phyloP scores from a whole-genome alignment of 1,284 basidiomycete genomes.

The Ganoderma meredithae region DNA sequence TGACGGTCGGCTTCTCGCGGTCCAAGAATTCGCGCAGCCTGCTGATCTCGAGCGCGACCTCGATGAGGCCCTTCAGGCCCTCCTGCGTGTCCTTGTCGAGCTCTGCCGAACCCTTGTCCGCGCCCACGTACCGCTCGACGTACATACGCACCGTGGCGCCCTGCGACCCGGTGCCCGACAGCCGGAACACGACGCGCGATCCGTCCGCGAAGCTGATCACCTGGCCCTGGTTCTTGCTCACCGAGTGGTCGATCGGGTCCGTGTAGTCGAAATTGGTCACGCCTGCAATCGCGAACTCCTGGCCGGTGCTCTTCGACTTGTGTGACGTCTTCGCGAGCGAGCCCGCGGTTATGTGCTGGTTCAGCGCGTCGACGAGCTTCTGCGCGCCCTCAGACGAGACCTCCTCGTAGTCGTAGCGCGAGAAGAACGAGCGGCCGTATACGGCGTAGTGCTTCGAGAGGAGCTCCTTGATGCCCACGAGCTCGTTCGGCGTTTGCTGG shows the following conservation, averaged over 20 bases:
- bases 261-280: slow-evolving; percentile 95
- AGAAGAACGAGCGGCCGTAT: slow-evolving; percentile 99
- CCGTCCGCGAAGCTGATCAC: slow-evolving; percentile 93
- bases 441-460: slow-evolving; percentile 88
- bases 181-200: slow-evolving; percentile 92
- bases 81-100: slow-evolving; percentile 84
- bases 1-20: slow-evolving; percentile 92
- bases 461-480: slow-evolving; percentile 89
- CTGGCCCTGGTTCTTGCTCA: slow-evolving; percentile 96
- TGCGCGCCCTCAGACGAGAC: slow-evolving; percentile 92
- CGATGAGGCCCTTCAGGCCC: slow-evolving; percentile 94
- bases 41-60: slow-evolving; percentile 88
- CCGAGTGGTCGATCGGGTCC: slow-evolving; percentile 94
- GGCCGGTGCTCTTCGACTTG: slow-evolving; percentile 69
- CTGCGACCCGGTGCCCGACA: slow-evolving; percentile 95
- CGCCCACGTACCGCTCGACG: slow-evolving; percentile 87
- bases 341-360: slow-evolving; percentile 71
- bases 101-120: slow-evolving; percentile 77
- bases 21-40: slow-evolving; percentile 89
- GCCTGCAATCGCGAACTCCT: slow-evolving; percentile 81
- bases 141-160: slow-evolving; percentile 96
- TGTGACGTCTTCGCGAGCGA: slow-evolving; percentile 75
- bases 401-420: slow-evolving; percentile 99
- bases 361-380: slow-evolving; percentile 83
- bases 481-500: slow-evolving; percentile 77